Conservation (phyloP, 2,329 filamentous ascomycete species). For the Aureobasidium sp. region DNA sequence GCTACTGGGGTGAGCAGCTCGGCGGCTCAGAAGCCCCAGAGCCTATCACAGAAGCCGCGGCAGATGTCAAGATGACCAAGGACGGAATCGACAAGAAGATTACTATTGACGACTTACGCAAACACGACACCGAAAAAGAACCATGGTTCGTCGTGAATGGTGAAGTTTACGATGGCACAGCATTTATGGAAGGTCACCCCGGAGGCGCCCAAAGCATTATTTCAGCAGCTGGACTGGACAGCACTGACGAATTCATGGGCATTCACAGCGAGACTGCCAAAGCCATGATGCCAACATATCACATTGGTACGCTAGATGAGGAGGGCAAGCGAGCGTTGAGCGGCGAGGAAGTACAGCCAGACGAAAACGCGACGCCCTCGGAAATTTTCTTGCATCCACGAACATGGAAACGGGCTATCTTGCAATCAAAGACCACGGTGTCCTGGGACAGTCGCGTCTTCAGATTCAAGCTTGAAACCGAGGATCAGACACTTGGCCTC, state of each 20-base stretch:
- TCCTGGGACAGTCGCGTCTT: conserved; percentile 77
- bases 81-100: conserved; percentile 55
- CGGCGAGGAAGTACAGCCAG: conserved; percentile 33
- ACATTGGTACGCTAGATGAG: conserved; percentile 68
- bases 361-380: conserved; percentile 31
- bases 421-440: conserved; percentile 59
- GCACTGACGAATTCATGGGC: conserved; percentile 80
- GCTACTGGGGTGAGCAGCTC: conserved; percentile 72
- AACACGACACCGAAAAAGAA: conserved; percentile 53
- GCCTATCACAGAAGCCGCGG: conserved; percentile 40
- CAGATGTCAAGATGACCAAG: conserved; percentile 71
- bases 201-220: conserved; percentile 80
- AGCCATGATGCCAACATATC: conserved; percentile 77
- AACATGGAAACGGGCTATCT: conserved; percentile 62
- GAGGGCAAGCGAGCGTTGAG: conserved; percentile 46
- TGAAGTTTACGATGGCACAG: conserved; percentile 79
- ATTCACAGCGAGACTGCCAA: conserved; percentile 93
- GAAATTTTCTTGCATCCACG: conserved; percentile 64
- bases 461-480: conserved; percentile 67
- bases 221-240: conserved; percentile 71
- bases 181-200: conserved; percentile 72
- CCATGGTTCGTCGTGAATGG: conserved; percentile 88
- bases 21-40: conserved; percentile 39
- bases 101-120: conserved; percentile 60
- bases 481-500: conserved; percentile 61